phyloP scores from a whole-genome alignment of 1,284 basidiomycete genomes.

The Wolfiporia cocos region DNA sequence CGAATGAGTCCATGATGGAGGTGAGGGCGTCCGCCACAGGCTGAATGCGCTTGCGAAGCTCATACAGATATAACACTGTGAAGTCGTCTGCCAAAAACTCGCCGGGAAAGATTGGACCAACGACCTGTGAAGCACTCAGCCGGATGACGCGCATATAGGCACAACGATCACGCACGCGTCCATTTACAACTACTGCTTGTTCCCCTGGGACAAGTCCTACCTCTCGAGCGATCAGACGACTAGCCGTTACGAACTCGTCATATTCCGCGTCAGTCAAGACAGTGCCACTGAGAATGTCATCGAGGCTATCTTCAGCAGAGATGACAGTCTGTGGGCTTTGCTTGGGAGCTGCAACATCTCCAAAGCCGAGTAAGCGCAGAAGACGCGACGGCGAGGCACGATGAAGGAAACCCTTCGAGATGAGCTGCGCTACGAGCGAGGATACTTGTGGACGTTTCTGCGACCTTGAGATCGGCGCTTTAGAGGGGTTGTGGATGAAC shows the following conservation, averaged over 20 bases:
- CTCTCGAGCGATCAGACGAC: slow-evolving; percentile 40
- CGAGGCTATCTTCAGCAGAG: slow-evolving; percentile 28
- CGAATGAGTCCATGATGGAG: slow-evolving; percentile 38
- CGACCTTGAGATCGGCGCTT: slow-evolving; percentile 11
- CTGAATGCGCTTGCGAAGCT: slow-evolving; percentile 61
- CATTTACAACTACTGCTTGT: slow-evolving; percentile 70
- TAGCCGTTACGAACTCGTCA: slow-evolving; percentile 34
- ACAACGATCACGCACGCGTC: slow-evolving; percentile 50
- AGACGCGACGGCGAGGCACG: slow-evolving; percentile 32
- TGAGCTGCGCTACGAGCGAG: slow-evolving; percentile 40
- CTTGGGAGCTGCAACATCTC: neutral
- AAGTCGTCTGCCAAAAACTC: slow-evolving; percentile 69
- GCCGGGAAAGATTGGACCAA: slow-evolving; percentile 53
- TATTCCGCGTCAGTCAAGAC: slow-evolving; percentile 30
- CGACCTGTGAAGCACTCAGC: slow-evolving; percentile 37
- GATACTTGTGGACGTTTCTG: slow-evolving; percentile 24
- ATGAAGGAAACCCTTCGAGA: slow-evolving; percentile 32
- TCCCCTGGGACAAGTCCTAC: slow-evolving; percentile 54
- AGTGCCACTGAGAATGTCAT: slow-evolving; percentile 30
- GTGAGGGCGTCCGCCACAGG: slow-evolving; percentile 64
- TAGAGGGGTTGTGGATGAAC: slow-evolving; percentile 59
- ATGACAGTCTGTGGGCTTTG: slow-evolving; percentile 30
- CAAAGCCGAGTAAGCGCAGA: slow-evolving; percentile 32
- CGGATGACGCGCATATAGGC: neutral
- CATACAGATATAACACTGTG: slow-evolving; percentile 61